phyloP scores from a whole-genome alignment of 2,329 filamentous ascomycete species.

The Botrytis galanthina region DNA sequence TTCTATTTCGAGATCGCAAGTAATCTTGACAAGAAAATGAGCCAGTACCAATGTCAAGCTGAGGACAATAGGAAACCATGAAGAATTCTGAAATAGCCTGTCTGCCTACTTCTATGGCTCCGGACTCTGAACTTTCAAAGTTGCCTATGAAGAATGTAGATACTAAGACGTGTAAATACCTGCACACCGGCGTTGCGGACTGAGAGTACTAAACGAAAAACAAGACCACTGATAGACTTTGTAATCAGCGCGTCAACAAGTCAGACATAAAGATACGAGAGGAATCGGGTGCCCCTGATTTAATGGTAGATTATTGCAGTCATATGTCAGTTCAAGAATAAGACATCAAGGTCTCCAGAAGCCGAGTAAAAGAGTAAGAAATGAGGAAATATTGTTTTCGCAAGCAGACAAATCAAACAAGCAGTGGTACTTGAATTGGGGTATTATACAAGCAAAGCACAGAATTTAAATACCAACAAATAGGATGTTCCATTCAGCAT shows the following conservation, averaged over 20 bases:
- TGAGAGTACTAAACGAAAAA: neutral
- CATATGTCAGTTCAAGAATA: neutral
- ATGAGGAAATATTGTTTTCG: neutral
- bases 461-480: neutral
- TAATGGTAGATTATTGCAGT: no score
- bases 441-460: neutral
- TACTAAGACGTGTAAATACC: neutral
- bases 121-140: neutral
- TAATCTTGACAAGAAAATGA: neutral
- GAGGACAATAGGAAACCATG: neutral
- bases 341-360: neutral
- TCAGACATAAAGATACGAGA: neutral
- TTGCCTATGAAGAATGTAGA: neutral
- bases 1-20: neutral
- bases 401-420: neutral
- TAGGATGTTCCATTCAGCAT: neutral
- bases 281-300: accelerated
- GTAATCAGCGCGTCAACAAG: neutral
- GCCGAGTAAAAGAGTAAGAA: neutral
- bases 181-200: neutral
- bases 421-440: neutral
- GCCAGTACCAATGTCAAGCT: neutral
- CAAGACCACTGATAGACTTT: neutral
- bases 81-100: neutral
- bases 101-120: neutral